Conservation (phyloP, 169 alveolate species). For the Toxoplasma gondii region DNA sequence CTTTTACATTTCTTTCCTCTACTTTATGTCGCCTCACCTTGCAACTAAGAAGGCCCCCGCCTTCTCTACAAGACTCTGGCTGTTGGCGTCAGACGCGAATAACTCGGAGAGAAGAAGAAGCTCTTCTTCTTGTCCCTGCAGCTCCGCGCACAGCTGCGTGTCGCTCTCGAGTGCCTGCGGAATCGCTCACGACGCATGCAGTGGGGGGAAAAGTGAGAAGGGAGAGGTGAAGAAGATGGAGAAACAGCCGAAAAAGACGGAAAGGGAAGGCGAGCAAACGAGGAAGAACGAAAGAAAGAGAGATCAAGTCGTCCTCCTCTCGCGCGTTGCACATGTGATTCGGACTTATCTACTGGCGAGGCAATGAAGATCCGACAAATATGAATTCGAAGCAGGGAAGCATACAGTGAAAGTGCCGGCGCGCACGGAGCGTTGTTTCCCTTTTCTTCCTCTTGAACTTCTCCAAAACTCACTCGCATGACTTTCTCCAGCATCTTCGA, state of each 20-base stretch:
- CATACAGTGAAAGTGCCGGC: no score
- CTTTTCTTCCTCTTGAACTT: neutral
- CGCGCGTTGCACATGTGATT: no score
- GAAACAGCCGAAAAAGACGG: no score
- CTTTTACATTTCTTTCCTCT: neutral
- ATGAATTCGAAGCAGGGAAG: no score
- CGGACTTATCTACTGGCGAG: no score
- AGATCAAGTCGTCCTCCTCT: no score
- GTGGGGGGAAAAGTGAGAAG: no score
- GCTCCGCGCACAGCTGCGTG: neutral
- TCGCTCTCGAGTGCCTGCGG: neutral
- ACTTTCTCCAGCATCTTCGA: conserved; percentile 23
- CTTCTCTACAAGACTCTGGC: neutral
- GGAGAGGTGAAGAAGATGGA: no score
- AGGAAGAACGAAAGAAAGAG: no score
- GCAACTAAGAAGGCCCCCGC: neutral
- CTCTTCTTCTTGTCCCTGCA: neutral
- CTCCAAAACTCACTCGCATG: neutral
- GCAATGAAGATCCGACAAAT: no score
- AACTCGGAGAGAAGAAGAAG: neutral
- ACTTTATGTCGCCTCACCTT: neutral
- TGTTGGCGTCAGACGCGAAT: neutral
- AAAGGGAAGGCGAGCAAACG: no score
- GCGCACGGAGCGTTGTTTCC: neutral
- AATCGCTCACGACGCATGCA: neutral